Base-by-base conservation (phyloP, 257 asterid genomes). In the Euphrasia confusa region DNA sequence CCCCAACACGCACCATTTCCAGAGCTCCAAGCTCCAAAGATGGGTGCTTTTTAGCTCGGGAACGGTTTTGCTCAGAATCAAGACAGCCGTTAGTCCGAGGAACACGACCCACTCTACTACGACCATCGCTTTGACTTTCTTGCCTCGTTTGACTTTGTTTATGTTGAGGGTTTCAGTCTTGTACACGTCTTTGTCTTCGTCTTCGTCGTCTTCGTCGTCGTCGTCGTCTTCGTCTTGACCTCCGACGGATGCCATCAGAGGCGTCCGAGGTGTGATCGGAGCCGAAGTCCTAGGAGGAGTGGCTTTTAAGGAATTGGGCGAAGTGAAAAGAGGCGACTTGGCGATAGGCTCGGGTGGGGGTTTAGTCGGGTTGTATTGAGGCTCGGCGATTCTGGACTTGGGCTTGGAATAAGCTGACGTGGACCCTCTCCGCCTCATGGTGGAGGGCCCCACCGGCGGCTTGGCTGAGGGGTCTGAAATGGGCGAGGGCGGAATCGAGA, bases 311-410 rank as follows among this genome's bases (percentile, higher is more conserved):
- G 69, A 45, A 37, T 44, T 49, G 15, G 83, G 76, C 2, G 82
- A 74, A 47, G 55, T 64, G 45, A 30, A 14, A 2, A 14, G 3
- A n/a, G 85, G 74, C 2, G 85, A 69, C 44, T 57, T 79, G 11
- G 71, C 24, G 77, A 15, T 28, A 2, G 3, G 33, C 33, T 30
- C 33, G 33, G 33, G 33, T 5, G 4, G 66, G 11, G 69, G 1
- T 71, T 21, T 58, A 72, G 40, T 73, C 68, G 59, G 71, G 67
- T 35, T 68, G n/a, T 48, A 55, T 12, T 67, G 83, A 18, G 89
- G 88, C 81, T 89, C 97, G 8, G 60, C 75, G 7, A 86, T 74
- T 70, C 96, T 76, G 39, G 95, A 89, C 37, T 80, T 89, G 1
- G 87, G 79, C 75, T 77, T 86, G 5, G 75, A 66, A 18, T 74